Evolutionary conservation across 805 yeast species (phyloP), one percentile per base, ranked within the genome.

Genomic region (Teunomyces tritomae): DNA sequence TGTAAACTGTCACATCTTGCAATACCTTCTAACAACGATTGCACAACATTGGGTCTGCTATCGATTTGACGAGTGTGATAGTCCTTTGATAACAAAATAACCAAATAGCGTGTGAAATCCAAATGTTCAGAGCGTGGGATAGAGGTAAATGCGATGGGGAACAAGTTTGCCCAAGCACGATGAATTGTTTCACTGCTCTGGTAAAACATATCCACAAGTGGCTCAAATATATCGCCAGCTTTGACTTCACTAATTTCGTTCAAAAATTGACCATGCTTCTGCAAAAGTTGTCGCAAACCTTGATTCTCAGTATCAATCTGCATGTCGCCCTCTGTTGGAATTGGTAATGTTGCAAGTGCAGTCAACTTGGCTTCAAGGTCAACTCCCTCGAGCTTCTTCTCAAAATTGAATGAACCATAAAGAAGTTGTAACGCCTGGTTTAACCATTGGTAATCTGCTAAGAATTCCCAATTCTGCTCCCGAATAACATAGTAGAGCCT

Each of bases 381-480:
- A 2, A 68, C 64, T 40, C 88, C 63, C 20, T 63, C 65, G 14
- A 89, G 56, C 2, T 59, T 63, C 47, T 77, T 71, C 0, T 77
- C 76, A 34, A 64, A 65, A 48, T 84, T 85, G 54, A 88, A 83
- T 0, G 96, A 77, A 0, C 94, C 96, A 59, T 85, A 89, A 5
- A 94, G 67, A 27, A 95, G 67, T 61, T 91, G 97, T 14, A 89
- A 73, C 0, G 96, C 98, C 64, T 92, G 98, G 62, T 89, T 89
- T 51, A 92, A 68, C 99, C 99, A 94, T 36, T 90, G 87, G 57
- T 87, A 87, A 55, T 94, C 99, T 0, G 96, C 91, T 33, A 94
- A 71, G 54, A 80, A 86, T 62, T 94, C 99, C 99, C 99, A 94
- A 59, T 89, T 92, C 63, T 94, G 99, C 58, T 94, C 98, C 33